Evolutionary conservation across 176 grass and related monocot species (phyloP).

Genomic region (Triticum aestivum): IWGSC_CS_RefSeq_v2.1 NC_057794.1:61384449-61384948

Average conservation of each 20-base stretch:
- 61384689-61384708: not conserved
- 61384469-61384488: no score
- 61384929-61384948: conserved; percentile 14
- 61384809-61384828: conserved; percentile 29
- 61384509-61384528: not conserved
- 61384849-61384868: conserved; percentile 48
- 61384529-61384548: not conserved
- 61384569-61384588: not conserved
- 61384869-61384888: conserved; percentile 40
- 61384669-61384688: no score
- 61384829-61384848: conserved; percentile 15
- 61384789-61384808: conserved; percentile 38
- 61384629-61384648: not conserved
- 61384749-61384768: conserved; percentile 30
- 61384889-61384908: conserved; percentile 7
- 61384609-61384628: not conserved
- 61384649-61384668: not conserved
- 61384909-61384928: not conserved
- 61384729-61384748: conserved; percentile 29
- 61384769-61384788: conserved; percentile 37
- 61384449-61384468: no score
- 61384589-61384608: not conserved
- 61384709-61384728: not conserved
- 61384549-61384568: not conserved
- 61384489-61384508: not conserved